Percentiles rank a stretch among this genome's conserved stretches.
phyloP scores from a whole-genome alignment of 2,329 filamentous ascomycete genomes.

The Chrysoporthe puriensis region DNA sequence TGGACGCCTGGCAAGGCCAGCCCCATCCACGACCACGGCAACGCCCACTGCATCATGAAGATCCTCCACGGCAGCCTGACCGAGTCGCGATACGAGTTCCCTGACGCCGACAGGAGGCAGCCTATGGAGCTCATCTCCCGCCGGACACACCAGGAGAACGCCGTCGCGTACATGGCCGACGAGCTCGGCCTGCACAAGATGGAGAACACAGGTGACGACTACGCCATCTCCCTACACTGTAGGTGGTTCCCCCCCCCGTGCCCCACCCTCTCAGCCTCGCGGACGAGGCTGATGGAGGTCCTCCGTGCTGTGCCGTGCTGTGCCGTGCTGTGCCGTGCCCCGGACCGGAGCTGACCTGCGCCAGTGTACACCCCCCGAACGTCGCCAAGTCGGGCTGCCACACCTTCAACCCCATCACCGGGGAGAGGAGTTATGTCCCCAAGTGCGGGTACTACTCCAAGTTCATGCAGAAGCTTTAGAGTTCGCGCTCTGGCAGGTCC shows the following conservation, averaged over 20 bases:
- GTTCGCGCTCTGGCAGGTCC: too few relatives aligned
- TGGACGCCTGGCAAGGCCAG: slow-evolving; percentile 86
- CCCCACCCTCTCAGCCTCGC: slow-evolving; percentile 25
- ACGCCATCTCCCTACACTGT: slow-evolving; percentile 83
- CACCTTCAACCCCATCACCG: slow-evolving; percentile 78
- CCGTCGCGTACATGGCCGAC: slow-evolving; percentile 91
- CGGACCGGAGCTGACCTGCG: slow-evolving; percentile 18
- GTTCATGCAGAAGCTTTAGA: slow-evolving; percentile 55
- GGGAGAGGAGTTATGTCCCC: slow-evolving; percentile 71
- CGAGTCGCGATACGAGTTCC: slow-evolving; percentile 82
- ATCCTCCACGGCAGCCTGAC: slow-evolving; percentile 77
- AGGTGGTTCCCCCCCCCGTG: slow-evolving; percentile 40
- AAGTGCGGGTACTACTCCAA: slow-evolving; percentile 74
- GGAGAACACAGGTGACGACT: slow-evolving; percentile 73
- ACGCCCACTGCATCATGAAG: slow-evolving; percentile 93
- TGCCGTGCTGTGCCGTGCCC: background rate
- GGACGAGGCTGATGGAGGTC: slow-evolving; percentile 15
- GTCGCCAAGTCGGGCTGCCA: slow-evolving; percentile 81
- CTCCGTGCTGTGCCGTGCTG: background rate
- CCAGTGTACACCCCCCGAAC: slow-evolving; percentile 82
- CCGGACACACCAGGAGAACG: slow-evolving; percentile 68
- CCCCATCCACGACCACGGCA: slow-evolving; percentile 86
- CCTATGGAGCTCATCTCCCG: slow-evolving; percentile 69
- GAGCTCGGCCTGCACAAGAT: slow-evolving; percentile 85
- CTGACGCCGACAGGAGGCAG: slow-evolving; percentile 50